Percentiles rank a stretch among this genome's conserved stretches.
These are phyloP conservation scores for Trametopsis cervina DNA, from an alignment of 768 basidiomycete genomes.

Conservation along the genomic window DNA sequence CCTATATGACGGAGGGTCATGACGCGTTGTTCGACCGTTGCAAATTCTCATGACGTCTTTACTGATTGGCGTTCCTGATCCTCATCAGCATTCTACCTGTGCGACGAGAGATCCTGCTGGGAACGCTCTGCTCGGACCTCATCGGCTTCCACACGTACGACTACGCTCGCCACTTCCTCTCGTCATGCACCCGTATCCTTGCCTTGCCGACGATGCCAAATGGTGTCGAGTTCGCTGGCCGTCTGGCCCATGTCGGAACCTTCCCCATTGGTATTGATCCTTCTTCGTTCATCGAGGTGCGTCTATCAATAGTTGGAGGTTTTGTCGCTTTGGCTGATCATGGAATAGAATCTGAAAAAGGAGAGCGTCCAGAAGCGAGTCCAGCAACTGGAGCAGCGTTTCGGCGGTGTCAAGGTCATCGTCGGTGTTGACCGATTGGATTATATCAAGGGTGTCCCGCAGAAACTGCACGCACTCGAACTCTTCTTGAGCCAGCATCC, in stretches of 20 bases:
- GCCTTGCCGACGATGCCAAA: conserved; percentile 96
- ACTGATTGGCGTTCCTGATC: too few species aligned
- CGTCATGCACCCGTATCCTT: conserved; percentile 94
- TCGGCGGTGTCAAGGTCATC: conserved; percentile 93
- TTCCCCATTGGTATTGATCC: conserved; percentile 99
- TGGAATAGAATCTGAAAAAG: conserved; percentile 65
- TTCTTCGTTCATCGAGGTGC: conserved; percentile 76
- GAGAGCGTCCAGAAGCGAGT: conserved; percentile 78
- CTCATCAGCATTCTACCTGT: conserved; percentile 85
- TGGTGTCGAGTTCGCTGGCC: conserved; percentile 93
- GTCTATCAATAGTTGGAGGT: too few species aligned
- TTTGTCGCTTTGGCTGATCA: background rate
- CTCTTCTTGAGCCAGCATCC: conserved; percentile 96
- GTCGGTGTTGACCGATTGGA: conserved; percentile 98
- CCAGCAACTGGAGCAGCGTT: conserved; percentile 77
- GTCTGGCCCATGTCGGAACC: conserved; percentile 94
- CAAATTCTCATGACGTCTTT: background rate
- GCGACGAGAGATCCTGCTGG: conserved; percentile 94
- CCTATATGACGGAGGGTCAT: too few species aligned
- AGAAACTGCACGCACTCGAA: conserved; percentile 95
- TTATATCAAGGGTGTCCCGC: conserved; percentile 99
- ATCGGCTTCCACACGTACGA: conserved; percentile 99
- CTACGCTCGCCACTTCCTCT: conserved; percentile 98
- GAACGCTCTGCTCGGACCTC: conserved; percentile 91
- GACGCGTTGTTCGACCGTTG: background rate